These are phyloP conservation scores for Eimeria acervulina DNA, from an alignment of 169 alveolate species.

Conservation along the genomic window DNA sequence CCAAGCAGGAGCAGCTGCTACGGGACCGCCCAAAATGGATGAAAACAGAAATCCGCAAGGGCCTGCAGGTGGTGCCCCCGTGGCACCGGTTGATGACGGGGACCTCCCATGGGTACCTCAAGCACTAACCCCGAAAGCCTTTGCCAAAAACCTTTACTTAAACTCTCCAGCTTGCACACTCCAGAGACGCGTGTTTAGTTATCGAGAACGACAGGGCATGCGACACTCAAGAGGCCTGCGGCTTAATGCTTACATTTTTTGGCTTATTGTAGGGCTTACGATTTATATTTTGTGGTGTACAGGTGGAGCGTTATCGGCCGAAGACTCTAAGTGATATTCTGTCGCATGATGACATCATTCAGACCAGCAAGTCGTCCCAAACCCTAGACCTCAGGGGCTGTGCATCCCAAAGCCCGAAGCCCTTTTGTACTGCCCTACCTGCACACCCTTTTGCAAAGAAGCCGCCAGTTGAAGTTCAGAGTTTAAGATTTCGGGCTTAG, in stretches of 20 bases:
- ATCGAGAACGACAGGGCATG: neutral
- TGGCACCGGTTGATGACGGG: neutral
- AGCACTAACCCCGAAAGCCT: neutral
- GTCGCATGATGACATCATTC: slow-evolving; percentile 97
- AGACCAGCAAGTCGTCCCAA: slow-evolving; percentile 91
- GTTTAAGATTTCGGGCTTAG: neutral
- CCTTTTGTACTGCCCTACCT: neutral
- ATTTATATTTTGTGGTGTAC: neutral
- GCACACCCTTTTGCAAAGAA: neutral
- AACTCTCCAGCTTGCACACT: neutral
- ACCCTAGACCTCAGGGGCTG: neutral
- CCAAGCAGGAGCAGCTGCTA: neutral
- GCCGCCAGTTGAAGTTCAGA: neutral
- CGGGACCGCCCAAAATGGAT: slow-evolving; percentile 4
- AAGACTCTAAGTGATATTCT: slow-evolving; percentile 95
- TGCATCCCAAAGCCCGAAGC: neutral
- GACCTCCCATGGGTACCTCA: slow-evolving; percentile 29
- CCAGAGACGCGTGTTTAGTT: neutral
- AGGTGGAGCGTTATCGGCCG: slow-evolving; percentile 98
- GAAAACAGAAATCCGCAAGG: slow-evolving; percentile 30
- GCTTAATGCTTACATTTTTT: neutral
- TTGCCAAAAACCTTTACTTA: neutral
- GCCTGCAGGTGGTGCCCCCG: neutral
- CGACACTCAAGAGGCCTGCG: neutral
- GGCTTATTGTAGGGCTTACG: neutral